Evolutionary conservation across 1,284 basidiomycete species (phyloP).

Genomic region (Cutaneotrichosporon cyanovorans): DNA sequence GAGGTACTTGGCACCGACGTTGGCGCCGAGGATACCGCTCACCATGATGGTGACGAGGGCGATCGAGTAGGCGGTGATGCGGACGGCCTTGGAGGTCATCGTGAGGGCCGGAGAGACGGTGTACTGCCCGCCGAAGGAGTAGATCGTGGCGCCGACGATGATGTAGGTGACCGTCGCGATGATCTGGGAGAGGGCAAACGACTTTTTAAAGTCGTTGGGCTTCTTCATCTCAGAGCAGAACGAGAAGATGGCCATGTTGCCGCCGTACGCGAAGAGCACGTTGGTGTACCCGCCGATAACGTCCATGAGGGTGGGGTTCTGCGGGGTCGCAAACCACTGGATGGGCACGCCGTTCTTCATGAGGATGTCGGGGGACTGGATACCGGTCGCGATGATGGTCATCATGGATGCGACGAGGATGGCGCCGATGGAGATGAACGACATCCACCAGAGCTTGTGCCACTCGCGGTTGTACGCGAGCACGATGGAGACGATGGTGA

Average conservation of each 20-base stretch:
- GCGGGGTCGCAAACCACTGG: conserved; percentile 26
- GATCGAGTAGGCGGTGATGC: conserved; percentile 32
- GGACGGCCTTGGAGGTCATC: conserved; percentile 29
- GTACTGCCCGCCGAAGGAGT: conserved; percentile 37
- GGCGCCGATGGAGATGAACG: conserved; percentile 29
- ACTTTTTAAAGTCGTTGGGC: conserved; percentile 41
- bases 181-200: conserved; percentile 33
- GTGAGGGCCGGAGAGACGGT: conserved; percentile 35
- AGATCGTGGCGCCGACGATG: conserved; percentile 31
- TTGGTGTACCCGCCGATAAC: conserved; percentile 37
- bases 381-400: conserved; percentile 32
- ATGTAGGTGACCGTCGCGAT: conserved; percentile 27
- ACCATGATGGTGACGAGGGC: conserved; percentile 39
- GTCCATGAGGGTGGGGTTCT: conserved; percentile 27
- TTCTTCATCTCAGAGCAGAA: conserved; percentile 39
- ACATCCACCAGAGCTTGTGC: conserved; percentile 31
- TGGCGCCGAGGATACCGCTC: conserved; percentile 35
- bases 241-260: conserved; percentile 37
- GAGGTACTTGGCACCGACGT: conserved; percentile 39
- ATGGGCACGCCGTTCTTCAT: conserved; percentile 23
- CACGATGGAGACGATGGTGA: conserved; percentile 27
- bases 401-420: conserved; percentile 34
- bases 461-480: conserved; percentile 27
- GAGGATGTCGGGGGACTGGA: conserved; percentile 21
- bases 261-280: conserved; percentile 38